Evolutionary conservation across 2,329 filamentous ascomycete genomes (phyloP).

Genomic region (Trichoderma sp.): DNA sequence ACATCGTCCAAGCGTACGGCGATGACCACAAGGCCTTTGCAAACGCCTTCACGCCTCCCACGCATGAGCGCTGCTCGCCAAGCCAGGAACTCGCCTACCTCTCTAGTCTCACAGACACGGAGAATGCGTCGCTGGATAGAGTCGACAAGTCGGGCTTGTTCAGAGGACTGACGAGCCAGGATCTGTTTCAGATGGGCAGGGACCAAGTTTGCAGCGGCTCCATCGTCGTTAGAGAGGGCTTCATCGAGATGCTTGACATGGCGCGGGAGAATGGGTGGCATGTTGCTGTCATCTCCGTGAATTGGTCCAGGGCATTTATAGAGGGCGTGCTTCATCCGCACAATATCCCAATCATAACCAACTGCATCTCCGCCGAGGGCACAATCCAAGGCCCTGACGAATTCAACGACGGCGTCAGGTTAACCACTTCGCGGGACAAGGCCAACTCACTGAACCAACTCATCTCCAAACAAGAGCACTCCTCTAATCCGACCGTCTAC

Average conservation of each 20-base stretch:
- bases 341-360: slow-evolving; percentile 41
- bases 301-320: slow-evolving; percentile 50
- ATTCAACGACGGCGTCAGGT: slow-evolving; percentile 23
- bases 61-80: slow-evolving; percentile 34
- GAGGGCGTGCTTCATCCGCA: slow-evolving; percentile 40
- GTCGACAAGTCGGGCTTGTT: slow-evolving; percentile 47
- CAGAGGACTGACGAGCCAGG: slow-evolving; percentile 33
- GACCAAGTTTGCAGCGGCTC: slow-evolving; percentile 34
- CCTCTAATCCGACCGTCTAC: slow-evolving; percentile 35
- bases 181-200: slow-evolving; percentile 39
- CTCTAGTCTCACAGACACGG: slow-evolving; percentile 42
- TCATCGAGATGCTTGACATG: slow-evolving; percentile 33
- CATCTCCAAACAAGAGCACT: not conserved
- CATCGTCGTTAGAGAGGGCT: slow-evolving; percentile 41
- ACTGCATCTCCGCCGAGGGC: slow-evolving; percentile 41
- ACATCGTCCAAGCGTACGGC: slow-evolving; percentile 45
- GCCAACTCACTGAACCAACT: slow-evolving; percentile 28
- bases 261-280: slow-evolving; percentile 34
- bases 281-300: slow-evolving; percentile 49
- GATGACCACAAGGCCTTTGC: slow-evolving; percentile 41
- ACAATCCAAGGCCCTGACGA: slow-evolving; percentile 41
- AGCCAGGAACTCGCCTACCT: slow-evolving; percentile 44
- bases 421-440: slow-evolving; percentile 47
- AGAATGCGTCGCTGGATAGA: slow-evolving; percentile 45
- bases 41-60: slow-evolving; percentile 32